Evolutionary conservation across 2,329 filamentous ascomycete species (phyloP).

Genomic region (Venturia nashicola): DNA sequence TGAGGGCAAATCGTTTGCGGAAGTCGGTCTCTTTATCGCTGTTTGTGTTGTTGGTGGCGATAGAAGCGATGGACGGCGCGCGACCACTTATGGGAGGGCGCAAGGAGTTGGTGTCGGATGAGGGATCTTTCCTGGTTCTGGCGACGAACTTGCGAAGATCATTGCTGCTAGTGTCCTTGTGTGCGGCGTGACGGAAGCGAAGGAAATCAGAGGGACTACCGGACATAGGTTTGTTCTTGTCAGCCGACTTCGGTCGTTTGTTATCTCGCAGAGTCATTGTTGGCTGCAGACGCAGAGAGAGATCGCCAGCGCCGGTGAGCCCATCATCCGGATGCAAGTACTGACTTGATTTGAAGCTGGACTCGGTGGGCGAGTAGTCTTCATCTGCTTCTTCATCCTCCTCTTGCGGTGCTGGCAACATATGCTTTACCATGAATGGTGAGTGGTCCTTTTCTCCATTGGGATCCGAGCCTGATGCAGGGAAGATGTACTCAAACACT

Average conservation of each 20-base stretch:
- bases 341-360: neutral
- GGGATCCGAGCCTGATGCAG: slow-evolving; percentile 50
- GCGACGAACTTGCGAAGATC: slow-evolving; percentile 4
- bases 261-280: slow-evolving; percentile 51
- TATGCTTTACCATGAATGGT: slow-evolving; percentile 46
- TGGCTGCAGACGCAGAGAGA: slow-evolving; percentile 72
- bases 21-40: neutral
- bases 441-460: slow-evolving; percentile 41
- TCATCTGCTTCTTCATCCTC: slow-evolving; percentile 30
- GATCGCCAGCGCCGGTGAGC: slow-evolving; percentile 52
- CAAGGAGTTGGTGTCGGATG: neutral
- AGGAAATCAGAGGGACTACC: slow-evolving; percentile 14
- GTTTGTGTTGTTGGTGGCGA: neutral
- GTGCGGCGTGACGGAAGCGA: slow-evolving; percentile 2
- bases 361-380: slow-evolving; percentile 2
- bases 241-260: slow-evolving; percentile 18
- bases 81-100: neutral
- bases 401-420: slow-evolving; percentile 32
- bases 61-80: neutral
- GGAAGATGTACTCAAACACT: slow-evolving; percentile 96
- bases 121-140: neutral
- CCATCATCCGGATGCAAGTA: slow-evolving; percentile 15
- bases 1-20: slow-evolving; percentile 24
- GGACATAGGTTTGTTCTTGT: slow-evolving; percentile 14
- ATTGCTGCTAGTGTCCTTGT: slow-evolving; percentile 4